These are phyloP conservation scores for Xylaria cubensis DNA, from an alignment of 495 filamentous ascomycete species.

Conservation along the genomic window DNA sequence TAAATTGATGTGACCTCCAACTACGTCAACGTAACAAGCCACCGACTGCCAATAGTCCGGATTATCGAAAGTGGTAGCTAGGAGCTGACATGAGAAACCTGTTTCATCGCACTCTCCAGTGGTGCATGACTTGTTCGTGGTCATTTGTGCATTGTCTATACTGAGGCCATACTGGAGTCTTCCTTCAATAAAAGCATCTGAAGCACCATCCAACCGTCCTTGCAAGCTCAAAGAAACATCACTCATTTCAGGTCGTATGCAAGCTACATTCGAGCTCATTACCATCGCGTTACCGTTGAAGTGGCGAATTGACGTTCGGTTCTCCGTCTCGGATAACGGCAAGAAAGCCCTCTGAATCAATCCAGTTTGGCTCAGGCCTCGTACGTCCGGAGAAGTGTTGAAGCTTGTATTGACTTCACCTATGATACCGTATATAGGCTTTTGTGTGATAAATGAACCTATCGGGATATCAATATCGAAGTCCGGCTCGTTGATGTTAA, in stretches of 20 bases:
- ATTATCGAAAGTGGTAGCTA: background rate
- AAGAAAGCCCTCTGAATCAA: background rate
- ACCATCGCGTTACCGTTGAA: background rate
- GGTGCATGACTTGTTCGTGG: background rate
- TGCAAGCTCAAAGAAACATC: background rate
- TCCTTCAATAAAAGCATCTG: background rate
- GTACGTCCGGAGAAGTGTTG: background rate
- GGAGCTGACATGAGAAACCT: background rate
- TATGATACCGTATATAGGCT: background rate
- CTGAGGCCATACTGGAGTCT: background rate
- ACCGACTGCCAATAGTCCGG: background rate
- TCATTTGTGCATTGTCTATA: background rate
- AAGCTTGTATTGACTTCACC: background rate
- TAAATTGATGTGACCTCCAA: background rate
- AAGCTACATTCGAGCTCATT: background rate
- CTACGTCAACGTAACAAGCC: background rate
- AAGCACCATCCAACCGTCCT: background rate
- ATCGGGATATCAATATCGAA: background rate
- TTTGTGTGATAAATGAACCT: background rate
- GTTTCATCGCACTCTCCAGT: background rate
- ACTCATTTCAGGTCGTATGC: background rate
- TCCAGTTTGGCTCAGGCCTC: background rate
- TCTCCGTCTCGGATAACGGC: background rate
- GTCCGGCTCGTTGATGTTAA: too few species aligned
- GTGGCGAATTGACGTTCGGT: background rate